Evolutionary conservation across 148 eudicot genomes (phyloP), one percentile per base, ranked within the genome.

Genomic region (Rhododendron kiyosumense): DNA sequence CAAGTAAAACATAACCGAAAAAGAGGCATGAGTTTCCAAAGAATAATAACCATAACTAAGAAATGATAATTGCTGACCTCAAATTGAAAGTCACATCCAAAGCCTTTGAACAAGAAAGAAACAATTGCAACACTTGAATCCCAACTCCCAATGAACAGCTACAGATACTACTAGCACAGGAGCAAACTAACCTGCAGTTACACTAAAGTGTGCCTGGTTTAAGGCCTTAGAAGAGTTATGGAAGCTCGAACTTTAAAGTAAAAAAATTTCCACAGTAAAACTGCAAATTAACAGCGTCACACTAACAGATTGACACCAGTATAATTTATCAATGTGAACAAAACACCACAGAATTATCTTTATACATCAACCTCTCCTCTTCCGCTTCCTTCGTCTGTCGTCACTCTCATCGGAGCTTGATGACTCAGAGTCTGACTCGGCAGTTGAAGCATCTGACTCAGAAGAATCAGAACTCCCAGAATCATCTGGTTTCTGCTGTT

Each of bases 401-500:
- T 83, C 90, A 54, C 90, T 85, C 20, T 92, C 93, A 91, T 81
- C 93, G 3, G 95, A 93, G 82, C 82, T 84, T n/a, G 93, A 90
- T n/a, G 92, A 81, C 41, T 78, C 92, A 36, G 92, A 88, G 51
- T 51, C 92, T 1, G 91, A 86, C 61, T 82, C 88, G 14, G 83
- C 51, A 20, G 18, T 14, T 30, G 87, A 80, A 81, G 84, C 84
- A 57, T 54, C 84, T 34, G 84, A 81, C 73, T 51, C 92, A 0
- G 90, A 85, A 45, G 89, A 78, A 86, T 87, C 63, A 48, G 91
- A 89, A 75, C 88, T 80, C n/a, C 24, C 91, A 73, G 95, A 89
- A 57, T 87, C 92, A 22, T 92, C 91, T 2, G 93, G 91, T 77
- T 93, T 91, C 84, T 96, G 95, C 79, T 95, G 95, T 79, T 96